A percentile compares a stretch with the other conserved stretches of the same genome.
Evolutionary conservation across 768 basidiomycete species (phyloP).

Genomic region (Mrakia frigida): DNA sequence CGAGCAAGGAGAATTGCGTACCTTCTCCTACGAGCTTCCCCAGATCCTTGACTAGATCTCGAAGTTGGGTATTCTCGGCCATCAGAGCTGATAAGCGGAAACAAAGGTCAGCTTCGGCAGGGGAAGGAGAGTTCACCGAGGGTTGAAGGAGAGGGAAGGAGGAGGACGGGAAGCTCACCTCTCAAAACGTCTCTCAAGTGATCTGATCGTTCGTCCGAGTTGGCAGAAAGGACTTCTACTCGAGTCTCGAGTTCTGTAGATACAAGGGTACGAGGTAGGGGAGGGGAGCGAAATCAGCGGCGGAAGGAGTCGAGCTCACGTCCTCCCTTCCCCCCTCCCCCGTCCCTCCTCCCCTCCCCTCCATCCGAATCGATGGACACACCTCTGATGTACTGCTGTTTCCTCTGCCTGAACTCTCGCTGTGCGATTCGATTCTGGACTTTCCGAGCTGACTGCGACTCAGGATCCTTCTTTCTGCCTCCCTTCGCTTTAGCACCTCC

Average conservation of each 20-base stretch:
- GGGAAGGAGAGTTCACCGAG: background rate
- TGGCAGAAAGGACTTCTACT: constrained; percentile 25
- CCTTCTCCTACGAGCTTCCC: constrained; percentile 21
- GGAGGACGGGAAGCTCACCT: constrained; percentile 9
- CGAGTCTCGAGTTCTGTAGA: constrained; percentile 25
- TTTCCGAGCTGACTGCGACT: constrained; percentile 2
- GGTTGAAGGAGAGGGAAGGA: no score
- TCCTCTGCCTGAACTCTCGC: constrained; percentile 23
- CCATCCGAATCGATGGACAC: background rate
- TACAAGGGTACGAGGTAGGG: background rate
- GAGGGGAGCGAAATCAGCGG: background rate
- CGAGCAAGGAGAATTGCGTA: background rate
- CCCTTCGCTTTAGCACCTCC: constrained; percentile 13
- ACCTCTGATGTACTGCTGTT: constrained; percentile 31
- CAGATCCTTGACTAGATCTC: constrained; percentile 13
- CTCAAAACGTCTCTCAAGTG: constrained; percentile 26
- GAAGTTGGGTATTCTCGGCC: constrained; percentile 28
- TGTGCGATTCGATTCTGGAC: constrained; percentile 24
- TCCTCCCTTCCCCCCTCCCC: background rate
- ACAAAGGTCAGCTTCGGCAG: constrained; percentile 6
- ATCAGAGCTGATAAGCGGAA: constrained; percentile 12
- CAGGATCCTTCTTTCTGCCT: constrained; percentile 12
- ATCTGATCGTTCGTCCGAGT: constrained; percentile 18
- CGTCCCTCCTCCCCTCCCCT: background rate
- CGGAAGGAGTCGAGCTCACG: background rate